Conservation (phyloP, 345 rosid species). For the Nasturtium officinale region DNA sequence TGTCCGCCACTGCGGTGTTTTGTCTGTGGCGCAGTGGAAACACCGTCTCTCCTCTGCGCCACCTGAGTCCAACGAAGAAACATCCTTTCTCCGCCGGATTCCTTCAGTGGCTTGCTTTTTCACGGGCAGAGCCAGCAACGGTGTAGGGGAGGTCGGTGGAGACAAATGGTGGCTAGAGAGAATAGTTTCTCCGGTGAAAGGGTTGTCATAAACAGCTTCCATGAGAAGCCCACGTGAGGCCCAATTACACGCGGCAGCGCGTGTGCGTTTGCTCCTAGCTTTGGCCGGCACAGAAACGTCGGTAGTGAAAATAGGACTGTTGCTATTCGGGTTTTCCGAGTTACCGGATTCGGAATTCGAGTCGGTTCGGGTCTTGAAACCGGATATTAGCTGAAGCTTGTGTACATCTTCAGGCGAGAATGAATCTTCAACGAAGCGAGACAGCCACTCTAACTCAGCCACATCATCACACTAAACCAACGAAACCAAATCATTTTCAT, state of each 20-base stretch:
- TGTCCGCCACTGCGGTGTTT: conserved; percentile 47
- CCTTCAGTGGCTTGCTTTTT: conserved; percentile 35
- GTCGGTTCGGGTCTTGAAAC: conserved; percentile 60
- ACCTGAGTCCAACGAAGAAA: conserved; percentile 26
- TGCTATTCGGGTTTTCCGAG: conserved; percentile 26
- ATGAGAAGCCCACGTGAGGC: conserved; percentile 73
- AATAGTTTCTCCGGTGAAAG: conserved; percentile 71
- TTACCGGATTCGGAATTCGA: conserved; percentile 47
- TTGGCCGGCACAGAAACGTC: conserved; percentile 85
- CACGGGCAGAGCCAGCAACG: background rate
- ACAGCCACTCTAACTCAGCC: conserved; percentile 98
- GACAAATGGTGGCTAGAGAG: conserved; percentile 45
- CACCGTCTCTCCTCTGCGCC: conserved; percentile 46
- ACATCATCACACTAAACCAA: conserved; percentile 73
- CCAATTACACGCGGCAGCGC: conserved; percentile 83
- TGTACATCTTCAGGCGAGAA: conserved; percentile 88
- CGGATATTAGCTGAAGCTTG: conserved; percentile 80
- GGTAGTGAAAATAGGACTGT: conserved; percentile 41
- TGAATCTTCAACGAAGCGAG: conserved; percentile 92
- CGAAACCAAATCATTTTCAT: background rate
- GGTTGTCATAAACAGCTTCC: conserved; percentile 54
- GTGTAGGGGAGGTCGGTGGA: conserved; percentile 37
- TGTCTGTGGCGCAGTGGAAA: conserved; percentile 43
- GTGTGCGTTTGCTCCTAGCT: conserved; percentile 94
- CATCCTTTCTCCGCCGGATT: conserved; percentile 45